Base-by-base conservation (phyloP, 352 stramenopile species). In the Discostella stelligera region DNA sequence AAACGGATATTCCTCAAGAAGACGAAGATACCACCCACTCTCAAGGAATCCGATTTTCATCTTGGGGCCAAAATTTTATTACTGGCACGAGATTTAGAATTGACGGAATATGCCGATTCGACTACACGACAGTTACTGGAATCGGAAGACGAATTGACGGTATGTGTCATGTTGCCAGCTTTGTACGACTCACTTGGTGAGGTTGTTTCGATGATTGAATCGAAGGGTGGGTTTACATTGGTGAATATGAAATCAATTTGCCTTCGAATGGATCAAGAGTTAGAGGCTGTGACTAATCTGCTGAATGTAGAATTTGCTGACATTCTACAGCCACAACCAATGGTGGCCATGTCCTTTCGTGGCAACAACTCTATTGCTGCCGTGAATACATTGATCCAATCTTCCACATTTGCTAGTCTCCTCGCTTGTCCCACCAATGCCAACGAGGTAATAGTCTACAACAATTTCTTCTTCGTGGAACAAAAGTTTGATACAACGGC, bases 1-100 rank as follows among this genome's bases (percentile, higher is more conserved):
- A 71, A 70, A 20, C 92, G 94, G 49, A 86, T 95, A 9, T 97
- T 97, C 76, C 89, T 97, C 13, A 96, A 96, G 72, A 96, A 95
- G 69, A 95, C 91, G 32, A 94, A 95, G 66, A 91, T 93, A 50
- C 92, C 93, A 1, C 39, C 83, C 5, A 81, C 90, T 9, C 70
- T 96, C 20, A 87, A 84, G 21, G 55, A 67, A 25, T 48, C 56
- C 7, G 94, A 97, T 53, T 96, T 96, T 69, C 94, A 93, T 52
- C 71, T 96, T 7, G 94, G 94, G 3, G 83, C 82, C 4, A 71
- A 64, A 30, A 61, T 80, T 49, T 14, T 80, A 44, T 25, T 84
- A 1, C 64, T 87, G 16, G 71, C 69, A n/a, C 9, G 71, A 58
- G 72, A 89, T 30, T 25, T 89, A 8, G 72, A 85, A 44, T 18